Percentiles rank a stretch among this genome's conserved stretches.
These are phyloP conservation scores for Durusdinium trenchii DNA, from an alignment of 73 alveolate species.

Conservation along the genomic window DNA sequence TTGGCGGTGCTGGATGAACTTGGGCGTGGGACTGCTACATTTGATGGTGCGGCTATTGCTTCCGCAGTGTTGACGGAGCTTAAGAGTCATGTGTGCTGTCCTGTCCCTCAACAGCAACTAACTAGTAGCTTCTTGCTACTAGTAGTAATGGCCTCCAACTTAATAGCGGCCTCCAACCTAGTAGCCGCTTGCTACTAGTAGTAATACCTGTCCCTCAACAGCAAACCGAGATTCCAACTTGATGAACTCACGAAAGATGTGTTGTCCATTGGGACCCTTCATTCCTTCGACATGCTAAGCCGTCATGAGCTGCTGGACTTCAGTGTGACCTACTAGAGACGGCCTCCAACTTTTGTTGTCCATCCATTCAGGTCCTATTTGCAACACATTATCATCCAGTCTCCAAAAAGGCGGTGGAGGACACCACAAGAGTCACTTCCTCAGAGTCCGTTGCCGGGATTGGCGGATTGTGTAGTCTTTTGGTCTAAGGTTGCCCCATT, in stretches of 20 bases:
- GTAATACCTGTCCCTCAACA: no score
- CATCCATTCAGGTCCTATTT: slow-evolving; percentile 81
- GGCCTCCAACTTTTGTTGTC: no score
- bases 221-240: no score
- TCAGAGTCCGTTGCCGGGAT: neutral
- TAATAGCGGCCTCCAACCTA: no score
- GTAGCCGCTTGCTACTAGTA: no score
- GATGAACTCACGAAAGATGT: no score
- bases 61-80: slow-evolving; percentile 97
- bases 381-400: slow-evolving; percentile 85
- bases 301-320: no score
- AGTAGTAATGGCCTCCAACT: no score
- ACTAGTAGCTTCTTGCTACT: no score
- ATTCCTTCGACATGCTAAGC: no score
- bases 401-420: slow-evolving; percentile 75
- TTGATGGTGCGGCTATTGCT: slow-evolving; percentile 99
- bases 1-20: slow-evolving; percentile 99
- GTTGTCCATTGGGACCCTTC: no score
- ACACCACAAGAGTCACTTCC: neutral
- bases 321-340: no score
- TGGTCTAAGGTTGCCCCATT: slow-evolving; percentile 95
- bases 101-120: slow-evolving; percentile 1
- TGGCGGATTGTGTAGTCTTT: neutral
- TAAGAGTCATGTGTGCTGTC: slow-evolving; percentile 46
- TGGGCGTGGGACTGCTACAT: slow-evolving; percentile 98